phyloP scores from a whole-genome alignment of 2,329 filamentous ascomycete species.

The Lecanosticta acicola region DNA sequence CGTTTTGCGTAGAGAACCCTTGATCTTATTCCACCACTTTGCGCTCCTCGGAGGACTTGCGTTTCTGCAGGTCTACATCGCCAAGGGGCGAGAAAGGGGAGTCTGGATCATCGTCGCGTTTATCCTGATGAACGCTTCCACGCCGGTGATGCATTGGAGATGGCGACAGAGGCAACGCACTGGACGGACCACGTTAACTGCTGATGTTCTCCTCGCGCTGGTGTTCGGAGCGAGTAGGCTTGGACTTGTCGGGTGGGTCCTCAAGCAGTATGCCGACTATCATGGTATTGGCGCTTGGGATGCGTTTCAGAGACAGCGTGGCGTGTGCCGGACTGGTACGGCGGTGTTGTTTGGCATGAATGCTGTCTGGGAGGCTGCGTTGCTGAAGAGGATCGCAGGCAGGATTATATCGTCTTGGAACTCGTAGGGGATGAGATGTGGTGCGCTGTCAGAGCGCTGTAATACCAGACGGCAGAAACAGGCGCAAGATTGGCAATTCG shows the following conservation, averaged over 20 bases:
- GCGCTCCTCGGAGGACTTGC: slow-evolving; percentile 12
- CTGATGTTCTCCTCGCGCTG: slow-evolving; percentile 11
- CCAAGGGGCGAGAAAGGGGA: slow-evolving; percentile 18
- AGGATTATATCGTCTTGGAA: not conserved
- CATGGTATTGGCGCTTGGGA: slow-evolving; percentile 18
- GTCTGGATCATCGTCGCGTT: slow-evolving; percentile 20
- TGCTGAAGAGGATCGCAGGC: not conserved
- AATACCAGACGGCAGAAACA: too few species aligned
- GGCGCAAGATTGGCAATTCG: too few species aligned
- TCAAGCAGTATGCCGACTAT: slow-evolving; percentile 15
- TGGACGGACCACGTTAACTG: not conserved
- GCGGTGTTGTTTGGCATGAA: not conserved
- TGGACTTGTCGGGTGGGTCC: slow-evolving; percentile 12
- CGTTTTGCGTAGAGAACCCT: not conserved
- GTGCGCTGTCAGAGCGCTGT: too few species aligned
- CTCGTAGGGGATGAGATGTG: too few species aligned
- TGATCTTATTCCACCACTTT: slow-evolving; percentile 14
- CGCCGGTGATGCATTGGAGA: slow-evolving; percentile 16
- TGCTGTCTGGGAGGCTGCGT: not conserved
- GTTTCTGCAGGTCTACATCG: slow-evolving; percentile 18
- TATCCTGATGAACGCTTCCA: slow-evolving; percentile 22
- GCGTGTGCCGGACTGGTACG: slow-evolving; percentile 19
- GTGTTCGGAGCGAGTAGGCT: slow-evolving; percentile 17
- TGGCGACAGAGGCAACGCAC: slow-evolving; percentile 15
- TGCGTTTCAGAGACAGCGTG: slow-evolving; percentile 14